Percentiles rank a stretch among this genome's conserved stretches.
phyloP scores from a whole-genome alignment of 352 stramenopile genomes.

The Sclerospora graminicola region DNA sequence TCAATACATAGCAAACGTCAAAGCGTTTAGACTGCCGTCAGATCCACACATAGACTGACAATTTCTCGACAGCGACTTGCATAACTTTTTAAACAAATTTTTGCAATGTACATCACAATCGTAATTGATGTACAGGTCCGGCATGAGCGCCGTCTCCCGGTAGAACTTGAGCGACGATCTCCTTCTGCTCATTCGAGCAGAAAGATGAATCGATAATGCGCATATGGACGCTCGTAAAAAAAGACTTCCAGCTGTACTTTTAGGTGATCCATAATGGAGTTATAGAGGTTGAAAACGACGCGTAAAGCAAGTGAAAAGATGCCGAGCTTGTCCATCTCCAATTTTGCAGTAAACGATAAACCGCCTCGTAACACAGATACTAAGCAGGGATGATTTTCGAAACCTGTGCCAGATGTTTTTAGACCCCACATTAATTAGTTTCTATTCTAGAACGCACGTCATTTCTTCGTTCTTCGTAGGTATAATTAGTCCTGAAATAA shows the following conservation, averaged over 20 bases:
- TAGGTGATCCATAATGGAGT: conserved; percentile 97
- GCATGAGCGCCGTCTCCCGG: conserved; percentile 94
- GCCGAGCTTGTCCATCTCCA: too few species aligned
- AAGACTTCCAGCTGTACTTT: conserved; percentile 99
- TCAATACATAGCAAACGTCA: conserved; percentile 69
- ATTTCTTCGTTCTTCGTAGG: conserved; percentile 84
- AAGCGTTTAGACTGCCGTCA: conserved; percentile 50
- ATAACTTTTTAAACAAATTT: conserved; percentile 97
- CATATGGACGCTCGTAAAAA: conserved; percentile 96
- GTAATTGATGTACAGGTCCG: conserved; percentile 99
- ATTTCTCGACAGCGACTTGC: conserved; percentile 87
- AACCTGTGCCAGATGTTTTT: conserved; percentile 85
- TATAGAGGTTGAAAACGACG: conserved; percentile 99
- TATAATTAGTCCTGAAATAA: conserved; percentile 90
- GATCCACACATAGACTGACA: conserved; percentile 61
- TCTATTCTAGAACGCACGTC: conserved; percentile 86
- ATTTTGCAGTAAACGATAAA: conserved; percentile 93
- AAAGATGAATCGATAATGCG: conserved; percentile 86
- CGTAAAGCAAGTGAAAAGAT: conserved; percentile 89
- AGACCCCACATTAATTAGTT: conserved; percentile 96
- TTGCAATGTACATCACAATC: conserved; percentile 98
- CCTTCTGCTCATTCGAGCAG: conserved; percentile 76
- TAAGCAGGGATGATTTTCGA: conserved; percentile 63
- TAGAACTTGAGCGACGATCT: conserved; percentile 95
- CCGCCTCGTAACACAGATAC: conserved; percentile 90